Evolutionary conservation across 2,329 filamentous ascomycete genomes (phyloP), one percentile per base, ranked within the genome.

Genomic region (Microdochium paspali): DNA sequence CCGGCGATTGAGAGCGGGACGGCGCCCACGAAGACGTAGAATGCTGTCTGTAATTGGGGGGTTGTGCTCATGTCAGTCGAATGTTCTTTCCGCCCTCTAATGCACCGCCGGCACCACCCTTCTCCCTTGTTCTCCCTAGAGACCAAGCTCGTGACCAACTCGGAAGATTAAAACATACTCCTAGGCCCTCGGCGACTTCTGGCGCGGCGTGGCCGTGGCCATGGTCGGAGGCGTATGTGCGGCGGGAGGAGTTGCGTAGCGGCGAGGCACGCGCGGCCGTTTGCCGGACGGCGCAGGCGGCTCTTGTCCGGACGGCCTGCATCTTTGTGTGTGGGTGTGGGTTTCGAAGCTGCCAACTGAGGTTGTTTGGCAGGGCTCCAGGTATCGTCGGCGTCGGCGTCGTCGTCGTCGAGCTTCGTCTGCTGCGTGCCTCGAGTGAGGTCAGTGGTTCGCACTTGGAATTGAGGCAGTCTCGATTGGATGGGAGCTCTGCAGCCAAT

Each of bases 181-280:
- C 77, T 57, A 80, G 69, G 50, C 70, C 67, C 65, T 81, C 78
- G 55, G 74, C 70, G 51, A 71, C 66, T 30, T 59, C 50, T 47
- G 60, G 68, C 50, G 69, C 58, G 49, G 59, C 62, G 55, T 71
- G 65, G 47, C 56, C 59, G 51, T 68, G 57, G 59, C 72, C 68
- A 49, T 57, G 61, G 54, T 73, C 70, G 59, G 76, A 80, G 54
- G 75, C 76, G 61, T 80, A 79, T 50, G 67, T 67, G 58, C 76
- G 71, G 51, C 62, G 65, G 46, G 59, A 54, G 28, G 48, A 49
- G 2, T n/a, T n/a, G 26, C 35, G 31, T 20, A 40, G 10, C 20
- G 45, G 6, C 24, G 51, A 49, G 32, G 61, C 54, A 7, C 62
- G 60, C 48, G 61, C 13, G 7, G 26, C 61, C 42, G 63, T 53